These are phyloP conservation scores for Magnusiomyces suaveolens DNA, from an alignment of 1,139 yeast genomes.

Conservation along the genomic window DNA sequence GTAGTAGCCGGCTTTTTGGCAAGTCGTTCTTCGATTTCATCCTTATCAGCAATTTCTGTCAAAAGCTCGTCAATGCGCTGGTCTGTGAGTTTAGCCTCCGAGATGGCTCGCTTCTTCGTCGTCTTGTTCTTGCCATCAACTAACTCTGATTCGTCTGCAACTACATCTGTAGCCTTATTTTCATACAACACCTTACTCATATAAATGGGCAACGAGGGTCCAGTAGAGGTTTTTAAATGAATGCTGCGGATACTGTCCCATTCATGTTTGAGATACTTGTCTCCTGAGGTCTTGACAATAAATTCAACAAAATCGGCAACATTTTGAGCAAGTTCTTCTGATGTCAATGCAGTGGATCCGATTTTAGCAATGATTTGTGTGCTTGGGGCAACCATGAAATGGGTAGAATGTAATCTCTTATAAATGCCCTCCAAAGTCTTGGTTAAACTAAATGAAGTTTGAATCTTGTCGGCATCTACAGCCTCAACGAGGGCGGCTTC, in stretches of 20 bases:
- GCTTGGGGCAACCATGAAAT: slow-evolving; percentile 66
- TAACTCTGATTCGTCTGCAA: slow-evolving; percentile 25
- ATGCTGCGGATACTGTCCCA: slow-evolving; percentile 48
- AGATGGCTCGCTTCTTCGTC: not conserved
- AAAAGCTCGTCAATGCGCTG: not conserved
- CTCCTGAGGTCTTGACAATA: slow-evolving; percentile 18
- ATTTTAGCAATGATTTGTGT: slow-evolving; percentile 55
- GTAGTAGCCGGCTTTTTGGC: slow-evolving; percentile 1
- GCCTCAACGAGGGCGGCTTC: not conserved
- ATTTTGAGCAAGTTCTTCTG: slow-evolving; percentile 41
- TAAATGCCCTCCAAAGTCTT: slow-evolving; percentile 43
- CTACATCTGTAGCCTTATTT: slow-evolving; percentile 34
- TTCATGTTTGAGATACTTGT: slow-evolving; percentile 27
- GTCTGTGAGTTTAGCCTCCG: not conserved
- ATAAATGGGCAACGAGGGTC: slow-evolving; percentile 81
- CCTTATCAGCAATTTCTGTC: not conserved
- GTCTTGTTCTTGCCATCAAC: slow-evolving; percentile 20
- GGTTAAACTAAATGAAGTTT: slow-evolving; percentile 24
- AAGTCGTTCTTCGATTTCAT: not conserved
- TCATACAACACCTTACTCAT: slow-evolving; percentile 51
- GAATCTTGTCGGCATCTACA: slow-evolving; percentile 1
- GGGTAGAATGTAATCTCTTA: slow-evolving; percentile 49
- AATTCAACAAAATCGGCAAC: slow-evolving; percentile 50
- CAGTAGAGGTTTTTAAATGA: slow-evolving; percentile 55
- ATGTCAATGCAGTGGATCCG: slow-evolving; percentile 43